Evolutionary conservation across 306 rosid species (phyloP), one percentile per base, ranked within the genome.

Genomic region (Cyamopsis tetragonoloba): DNA sequence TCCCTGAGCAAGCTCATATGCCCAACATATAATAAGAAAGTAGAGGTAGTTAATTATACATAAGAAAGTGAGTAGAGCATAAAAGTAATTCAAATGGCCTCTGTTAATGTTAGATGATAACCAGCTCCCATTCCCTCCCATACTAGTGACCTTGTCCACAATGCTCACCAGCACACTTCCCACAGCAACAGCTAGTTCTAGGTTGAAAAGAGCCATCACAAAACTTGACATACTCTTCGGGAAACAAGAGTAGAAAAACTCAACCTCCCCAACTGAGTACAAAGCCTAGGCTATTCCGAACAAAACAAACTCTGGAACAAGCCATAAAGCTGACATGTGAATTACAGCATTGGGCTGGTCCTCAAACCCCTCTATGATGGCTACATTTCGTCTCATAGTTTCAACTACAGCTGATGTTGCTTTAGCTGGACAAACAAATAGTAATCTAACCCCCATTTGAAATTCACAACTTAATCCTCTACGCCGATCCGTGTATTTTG

Each of bases 41-140:
- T 79, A 83, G 17, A 83, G 3, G 30, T 20, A 76, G 74, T 83
- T 83, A 71, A 76, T 15, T 1, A 70, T 8, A 18, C 80, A 65
- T 43, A 83, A 6, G 47, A 47, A 20, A 26, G 76, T 47, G 13
- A 80, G 65, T 0, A 83, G 26, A 14, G 71, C 77, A 44, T 70
- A 83, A 60, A 59, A 80, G 62, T 60, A 83, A 70, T 83, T 76
- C 55, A 76, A 51, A 37, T 73, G 84, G 1, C 79, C 91, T 57
- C 12, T 65, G 12, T 85, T 85, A 23, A 85, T 80, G 65, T 85
- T 82, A 44, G 71, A 77, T 2, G 82, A 38, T 22, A 85, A 56
- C 87, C 91, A 85, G 41, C 91, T 80, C 62, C 44, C 83, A 0
- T 20, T 62, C 15, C 81, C 85, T 26, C 80, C 87, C 2, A 38